Evolutionary conservation across 208 protist genomes (phyloP), one percentile per base, ranked within the genome.

Genomic region (Acanthamoeba rhysodes): DNA sequence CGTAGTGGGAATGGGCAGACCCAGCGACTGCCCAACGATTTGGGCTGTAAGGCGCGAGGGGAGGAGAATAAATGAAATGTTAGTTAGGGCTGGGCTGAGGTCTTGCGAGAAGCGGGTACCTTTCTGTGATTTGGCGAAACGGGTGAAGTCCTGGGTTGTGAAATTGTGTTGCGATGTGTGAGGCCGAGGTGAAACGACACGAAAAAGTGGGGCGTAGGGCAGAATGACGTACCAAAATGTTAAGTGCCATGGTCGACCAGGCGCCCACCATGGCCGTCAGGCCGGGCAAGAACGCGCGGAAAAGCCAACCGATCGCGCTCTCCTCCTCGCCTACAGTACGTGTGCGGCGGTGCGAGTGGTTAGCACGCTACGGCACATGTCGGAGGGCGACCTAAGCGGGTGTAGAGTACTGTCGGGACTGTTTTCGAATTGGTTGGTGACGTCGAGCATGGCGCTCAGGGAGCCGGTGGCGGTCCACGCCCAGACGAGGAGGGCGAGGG

Each of bases 211-310:
- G n/a, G 12, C 70, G 29, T 9, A 78, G 4, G 12, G 70, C 8
- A 29, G 12, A n/a, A 41, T 7, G n/a, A 20, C 12, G 70, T 41
- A 78, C 70, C 14, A 88, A 41, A 41, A 88, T 88, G 41, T 88
- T 88, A 22, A 88, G 80, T 4, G 80, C 80, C 80, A 88, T 88
- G 22, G 80, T 88, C 48, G 80, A 88, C 80, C 80, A 88, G 34
- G 48, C 80, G 41, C 80, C 80, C 41, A 88, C 80, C 80, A 88
- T 62, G 41, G 80, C 80, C 12, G 80, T 64, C n/a, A 88, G 24
- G 41, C 48, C 80, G 9, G 80, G 80, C 48, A 53, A 20, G 48
- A 88, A 88, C 27, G 80, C 8, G 4, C 34, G 48, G n/a, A 88
- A 88, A 5, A 88, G 10, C 80, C 80, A 88, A n/a, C 24, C 41